A percentile compares a stretch with the other conserved stretches of the same genome.
Conservation (phyloP, 169 alveolate genomes). For the Eimeria necatrix region DNA sequence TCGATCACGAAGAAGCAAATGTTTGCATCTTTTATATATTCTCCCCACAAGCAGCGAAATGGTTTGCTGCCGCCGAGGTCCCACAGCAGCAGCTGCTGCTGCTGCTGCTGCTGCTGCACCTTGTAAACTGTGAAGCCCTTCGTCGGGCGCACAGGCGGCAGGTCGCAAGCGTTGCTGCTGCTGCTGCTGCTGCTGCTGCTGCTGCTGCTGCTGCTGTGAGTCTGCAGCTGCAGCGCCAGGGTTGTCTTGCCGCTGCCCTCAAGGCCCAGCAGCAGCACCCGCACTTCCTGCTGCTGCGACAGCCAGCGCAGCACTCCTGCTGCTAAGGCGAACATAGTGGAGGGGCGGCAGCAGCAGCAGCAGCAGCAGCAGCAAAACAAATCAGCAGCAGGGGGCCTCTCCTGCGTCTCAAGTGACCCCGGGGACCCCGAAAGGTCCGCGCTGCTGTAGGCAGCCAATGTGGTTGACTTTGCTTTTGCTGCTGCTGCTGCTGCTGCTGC, state of each 20-base stretch:
- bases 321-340: conserved; percentile 38
- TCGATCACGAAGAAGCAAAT: background rate
- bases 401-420: background rate
- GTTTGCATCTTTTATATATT: background rate
- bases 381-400: background rate
- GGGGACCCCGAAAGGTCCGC: background rate
- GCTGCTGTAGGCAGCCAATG: too few species aligned
- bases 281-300: conserved; percentile 27
- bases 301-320: conserved; percentile 58
- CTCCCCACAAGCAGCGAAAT: background rate
- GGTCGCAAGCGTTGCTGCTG: background rate
- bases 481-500: background rate
- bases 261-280: conserved; percentile 64
- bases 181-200: conserved; percentile 55
- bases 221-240: conserved; percentile 3
- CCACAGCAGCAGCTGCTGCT: conserved; percentile 13
- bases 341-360: conserved; percentile 9
- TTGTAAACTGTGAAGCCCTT: conserved; percentile 1
- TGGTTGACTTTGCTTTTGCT: background rate
- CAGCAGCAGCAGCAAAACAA: conserved; percentile 7
- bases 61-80: conserved; percentile 27
- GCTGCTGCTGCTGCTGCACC: conserved; percentile 63
- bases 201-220: too few species aligned
- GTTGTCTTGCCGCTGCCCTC: conserved; percentile 77
- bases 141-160: conserved; percentile 5